Evolutionary conservation across 1,139 yeast genomes (phyloP).

Genomic region (Lodderomyces elongisporus): DNA sequence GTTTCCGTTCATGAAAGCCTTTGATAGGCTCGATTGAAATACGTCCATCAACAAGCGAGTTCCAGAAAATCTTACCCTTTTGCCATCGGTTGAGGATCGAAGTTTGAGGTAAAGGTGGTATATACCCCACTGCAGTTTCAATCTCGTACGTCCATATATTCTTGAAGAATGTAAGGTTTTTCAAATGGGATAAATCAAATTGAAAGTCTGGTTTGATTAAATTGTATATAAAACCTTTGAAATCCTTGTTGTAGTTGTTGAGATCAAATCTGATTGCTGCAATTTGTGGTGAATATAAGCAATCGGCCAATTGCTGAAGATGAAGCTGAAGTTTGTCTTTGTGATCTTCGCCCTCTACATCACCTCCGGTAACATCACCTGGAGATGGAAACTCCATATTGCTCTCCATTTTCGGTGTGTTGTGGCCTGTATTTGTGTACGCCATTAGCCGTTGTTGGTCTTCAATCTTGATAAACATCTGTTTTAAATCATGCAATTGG

Average conservation of each 20-base stretch:
- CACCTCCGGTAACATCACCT: not conserved
- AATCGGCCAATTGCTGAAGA: constrained; percentile 20
- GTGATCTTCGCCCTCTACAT: constrained; percentile 7
- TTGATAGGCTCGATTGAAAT: constrained; percentile 84
- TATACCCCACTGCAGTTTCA: constrained; percentile 48
- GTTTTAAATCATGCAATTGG: constrained; percentile 68
- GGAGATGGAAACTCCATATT: not conserved
- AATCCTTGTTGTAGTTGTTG: constrained; percentile 36
- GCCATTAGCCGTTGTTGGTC: constrained; percentile 19
- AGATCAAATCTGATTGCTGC: constrained; percentile 59
- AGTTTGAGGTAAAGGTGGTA: constrained; percentile 30
- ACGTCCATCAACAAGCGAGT: constrained; percentile 70
- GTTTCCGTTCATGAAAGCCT: constrained; percentile 64
- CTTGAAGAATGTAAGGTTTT: constrained; percentile 59
- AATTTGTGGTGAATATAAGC: constrained; percentile 49
- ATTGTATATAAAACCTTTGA: constrained; percentile 33
- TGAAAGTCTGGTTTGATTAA: constrained; percentile 32
- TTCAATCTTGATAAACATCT: constrained; percentile 38
- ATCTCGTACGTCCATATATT: constrained; percentile 71
- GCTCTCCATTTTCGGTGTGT: constrained; percentile 9
- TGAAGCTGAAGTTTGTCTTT: constrained; percentile 5
- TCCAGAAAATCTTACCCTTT: constrained; percentile 51
- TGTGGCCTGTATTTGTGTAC: constrained; percentile 1
- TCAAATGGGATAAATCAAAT: constrained; percentile 38
- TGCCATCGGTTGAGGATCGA: constrained; percentile 43